Evolutionary conservation across 2,329 filamentous ascomycete genomes (phyloP), one percentile per base, ranked within the genome.

Genomic region (Coleophoma cylindrospora): DNA sequence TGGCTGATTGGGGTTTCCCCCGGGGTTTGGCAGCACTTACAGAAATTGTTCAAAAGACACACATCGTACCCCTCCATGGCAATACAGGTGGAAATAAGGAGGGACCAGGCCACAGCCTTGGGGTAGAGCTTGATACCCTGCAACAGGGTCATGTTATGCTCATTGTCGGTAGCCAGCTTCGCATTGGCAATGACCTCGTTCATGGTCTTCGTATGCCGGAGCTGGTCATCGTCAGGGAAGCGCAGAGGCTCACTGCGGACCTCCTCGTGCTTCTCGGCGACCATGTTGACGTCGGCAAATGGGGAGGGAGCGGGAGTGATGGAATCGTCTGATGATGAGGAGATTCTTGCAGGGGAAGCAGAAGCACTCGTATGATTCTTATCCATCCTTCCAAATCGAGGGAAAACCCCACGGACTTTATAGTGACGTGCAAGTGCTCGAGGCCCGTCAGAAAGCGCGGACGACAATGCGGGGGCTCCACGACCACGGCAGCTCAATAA

Each of bases 11-110:
- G 27, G 9, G 6, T 7, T 27, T 27, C 9, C 27, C 27, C 27
- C 27, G 9, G 27, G 27, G 2, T 27, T 27, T 27, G 6, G 7
- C 27, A 40, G 45, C 13, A 59, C 58, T 54, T 27, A 60, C 58
- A 64, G 34, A 63, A 61, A 44, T 57, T 64, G 41, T 55, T 60
- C 43, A 64, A 48, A 43, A 64, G 52, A 48, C 56, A 59, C 51
- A 94, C 76, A 64, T 95, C 89, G 71, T 91, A 95, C 34, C 89
- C 90, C 68, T 95, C 90, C 91, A 96, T 43, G 19, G 44, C 72
- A 69, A 47, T 69, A 71, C 12, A 75, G 64, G 62, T 59, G 11
- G 66, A 68, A 15, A 69, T 56, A 38, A 64, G 34, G 22, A 68
- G 50, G 6, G 64, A 64, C 60, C 65, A 69, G 1, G 53, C 48